Conservation (phyloP, 2,329 filamentous ascomycete genomes). For the Cytospora chrysosperma region DNA sequence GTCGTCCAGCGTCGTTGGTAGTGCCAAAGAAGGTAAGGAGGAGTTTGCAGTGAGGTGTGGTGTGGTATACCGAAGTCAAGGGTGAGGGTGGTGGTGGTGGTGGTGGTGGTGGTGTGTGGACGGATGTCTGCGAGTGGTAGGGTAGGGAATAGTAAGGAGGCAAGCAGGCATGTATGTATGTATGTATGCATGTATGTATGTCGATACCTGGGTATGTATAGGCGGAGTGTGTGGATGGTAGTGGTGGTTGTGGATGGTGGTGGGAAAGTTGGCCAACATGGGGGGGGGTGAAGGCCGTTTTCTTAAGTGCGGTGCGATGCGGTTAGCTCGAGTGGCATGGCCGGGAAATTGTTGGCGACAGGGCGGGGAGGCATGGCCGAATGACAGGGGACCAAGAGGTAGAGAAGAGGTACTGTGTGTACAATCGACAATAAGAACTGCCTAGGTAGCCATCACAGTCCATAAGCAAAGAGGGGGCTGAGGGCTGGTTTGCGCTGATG, state of each 20-base stretch:
- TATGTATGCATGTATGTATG: constrained; percentile 12
- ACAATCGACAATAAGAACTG: not conserved
- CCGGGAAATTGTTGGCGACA: constrained; percentile 25
- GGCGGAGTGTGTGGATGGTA: constrained; percentile 17
- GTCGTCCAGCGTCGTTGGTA: constrained; percentile 23
- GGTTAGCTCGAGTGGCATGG: constrained; percentile 21
- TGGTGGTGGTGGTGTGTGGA: not conserved
- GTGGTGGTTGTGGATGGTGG: constrained; percentile 18
- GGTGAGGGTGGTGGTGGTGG: not conserved
- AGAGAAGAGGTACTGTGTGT: constrained; percentile 3
- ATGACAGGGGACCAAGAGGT: constrained; percentile 12
- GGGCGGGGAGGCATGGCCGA: not conserved
- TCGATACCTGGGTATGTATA: constrained; percentile 10
- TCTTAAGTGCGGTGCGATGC: constrained; percentile 24
- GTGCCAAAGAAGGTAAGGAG: constrained; percentile 9
- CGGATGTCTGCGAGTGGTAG: not conserved
- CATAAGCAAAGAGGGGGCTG: not conserved
- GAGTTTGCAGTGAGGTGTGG: constrained; percentile 11
- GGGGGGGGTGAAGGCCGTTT: constrained; percentile 21
- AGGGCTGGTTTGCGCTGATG: constrained; percentile 13
- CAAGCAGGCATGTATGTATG: constrained; percentile 11
- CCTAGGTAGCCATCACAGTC: not conserved
- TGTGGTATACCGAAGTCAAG: constrained; percentile 19
- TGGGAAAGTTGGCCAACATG: constrained; percentile 16
- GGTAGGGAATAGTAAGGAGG: constrained; percentile 14